Evolutionary conservation across 371 early-diverging fungal genomes (phyloP).

Genomic region (Mucor irregularis): DNA sequence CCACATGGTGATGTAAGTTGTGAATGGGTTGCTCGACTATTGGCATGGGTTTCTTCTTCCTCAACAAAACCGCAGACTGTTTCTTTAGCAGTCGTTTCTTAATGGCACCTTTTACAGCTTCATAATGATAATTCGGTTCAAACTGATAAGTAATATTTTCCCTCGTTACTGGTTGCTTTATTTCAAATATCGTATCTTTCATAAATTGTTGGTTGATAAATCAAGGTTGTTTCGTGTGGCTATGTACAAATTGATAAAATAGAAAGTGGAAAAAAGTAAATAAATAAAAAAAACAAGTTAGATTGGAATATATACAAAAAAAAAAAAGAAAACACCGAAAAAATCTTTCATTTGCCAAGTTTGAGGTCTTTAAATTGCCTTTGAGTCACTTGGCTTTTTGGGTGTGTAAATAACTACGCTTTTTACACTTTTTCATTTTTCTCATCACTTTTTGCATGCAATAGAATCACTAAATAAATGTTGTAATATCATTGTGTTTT

Average conservation of each 20-base stretch:
- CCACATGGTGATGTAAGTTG: conserved; percentile 10
- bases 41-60: no score
- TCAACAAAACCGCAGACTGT: no score
- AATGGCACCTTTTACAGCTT: conserved; percentile 20
- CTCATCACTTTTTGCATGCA: not conserved
- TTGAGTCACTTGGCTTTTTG: conserved; percentile 2
- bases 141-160: conserved; percentile 20
- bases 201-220: conserved; percentile 1
- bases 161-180: conserved; percentile 6
- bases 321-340: conserved; percentile 13
- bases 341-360: conserved; percentile 26
- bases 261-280: not conserved
- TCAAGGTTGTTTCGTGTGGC: not conserved
- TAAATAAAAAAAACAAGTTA: not conserved
- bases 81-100: conserved; percentile 11
- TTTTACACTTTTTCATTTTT: not conserved
- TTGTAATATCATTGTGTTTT: no score
- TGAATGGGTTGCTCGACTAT: not conserved
- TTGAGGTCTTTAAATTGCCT: not conserved
- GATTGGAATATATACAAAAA: not conserved
- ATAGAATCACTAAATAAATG: no score
- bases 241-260: conserved; percentile 4
- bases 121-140: conserved; percentile 11
- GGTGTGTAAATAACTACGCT: not conserved
- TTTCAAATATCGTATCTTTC: conserved; percentile 16